These are phyloP conservation scores for Lachnellula arida DNA, from an alignment of 2,329 filamentous ascomycete genomes.

Conservation along the genomic window DNA sequence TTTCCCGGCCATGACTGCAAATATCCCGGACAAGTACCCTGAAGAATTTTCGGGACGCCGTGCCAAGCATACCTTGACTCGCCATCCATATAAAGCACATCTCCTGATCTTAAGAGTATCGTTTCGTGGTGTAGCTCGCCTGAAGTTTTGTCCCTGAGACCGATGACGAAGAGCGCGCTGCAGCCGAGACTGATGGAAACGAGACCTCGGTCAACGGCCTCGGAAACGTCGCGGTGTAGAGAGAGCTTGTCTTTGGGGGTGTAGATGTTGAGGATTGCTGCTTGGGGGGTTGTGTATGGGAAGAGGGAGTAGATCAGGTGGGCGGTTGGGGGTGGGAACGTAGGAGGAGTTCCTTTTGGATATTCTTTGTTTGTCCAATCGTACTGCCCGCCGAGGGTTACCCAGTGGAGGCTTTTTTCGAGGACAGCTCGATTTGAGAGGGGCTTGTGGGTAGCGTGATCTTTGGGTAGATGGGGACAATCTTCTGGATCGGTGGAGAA, in stretches of 20 bases:
- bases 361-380: conserved; percentile 91
- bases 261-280: conserved; percentile 93
- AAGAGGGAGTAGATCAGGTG: conserved; percentile 66
- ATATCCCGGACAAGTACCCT: conserved; percentile 71
- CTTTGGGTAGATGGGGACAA: conserved; percentile 61
- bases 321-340: conserved; percentile 71
- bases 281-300: conserved; percentile 72
- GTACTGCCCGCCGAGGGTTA: conserved; percentile 92
- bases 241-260: conserved; percentile 85
- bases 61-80: conserved; percentile 88
- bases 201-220: conserved; percentile 71
- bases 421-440: conserved; percentile 67
- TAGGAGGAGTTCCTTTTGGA: conserved; percentile 60
- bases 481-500: conserved; percentile 47
- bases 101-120: conserved; percentile 73
- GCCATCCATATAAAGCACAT: conserved; percentile 85
- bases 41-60: conserved; percentile 82
- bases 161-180: conserved; percentile 82
- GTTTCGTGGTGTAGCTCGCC: conserved; percentile 45
- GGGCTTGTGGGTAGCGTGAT: conserved; percentile 69
- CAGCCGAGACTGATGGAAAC: conserved; percentile 87
- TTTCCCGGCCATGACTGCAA: conserved; percentile 67
- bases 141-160: conserved; percentile 40
- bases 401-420: conserved; percentile 81
- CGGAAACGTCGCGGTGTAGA: conserved; percentile 90